Base-by-base conservation (phyloP, 306 rosid species). In the Cicer yamashitae region DNA sequence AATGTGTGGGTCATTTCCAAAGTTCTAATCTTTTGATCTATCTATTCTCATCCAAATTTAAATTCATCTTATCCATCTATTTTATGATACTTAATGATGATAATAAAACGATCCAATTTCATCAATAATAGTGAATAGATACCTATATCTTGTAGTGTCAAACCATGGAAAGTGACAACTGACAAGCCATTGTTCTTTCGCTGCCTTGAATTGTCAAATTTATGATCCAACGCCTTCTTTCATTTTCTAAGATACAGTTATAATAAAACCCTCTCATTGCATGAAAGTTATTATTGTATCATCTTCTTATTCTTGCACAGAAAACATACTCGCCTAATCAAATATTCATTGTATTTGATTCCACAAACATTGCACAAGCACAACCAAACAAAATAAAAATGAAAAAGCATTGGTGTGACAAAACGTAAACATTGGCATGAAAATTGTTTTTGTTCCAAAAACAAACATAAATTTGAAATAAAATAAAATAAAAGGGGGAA, bases 351-450 rank as follows among this genome's bases (percentile, higher is more conserved):
- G 56, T 7, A 45, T 69, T 47, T 83, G 83, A 79, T 69, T 71
- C 71, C 3, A 18, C 14, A 73, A 74, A 30, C 70, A 83, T 14
- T 5, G 25, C 75, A 64, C 39, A 68, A 40, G 25, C 54, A 50
- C 34, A 61, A 41, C 22, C 46, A 47, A 10, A 62, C 30, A 43
- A 10, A 52, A 1, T 12, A 25, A 58, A 58, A 60, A 60, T 7
- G 10, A 10, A 18, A 18, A 51, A 71, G 64, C 52, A 74, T 44
- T 71, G 81, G 85, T 79, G 83, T 79, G 91, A 88, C 89, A 83
- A 53, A 58, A 79, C 92, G 44, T 40, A 78, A 60, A 37, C 45
- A 37, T 67, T n/a, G 18, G 77, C 74, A 76, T 80, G 57, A 66
- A 72, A 56, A 70, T 45, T 73, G 52, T 38, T 38, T 54, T 25